Percentiles rank a stretch among this genome's conserved stretches.
These are phyloP conservation scores for Acorus calamus DNA, from an alignment of 106 monocot species.

Conservation along the genomic window DNA sequence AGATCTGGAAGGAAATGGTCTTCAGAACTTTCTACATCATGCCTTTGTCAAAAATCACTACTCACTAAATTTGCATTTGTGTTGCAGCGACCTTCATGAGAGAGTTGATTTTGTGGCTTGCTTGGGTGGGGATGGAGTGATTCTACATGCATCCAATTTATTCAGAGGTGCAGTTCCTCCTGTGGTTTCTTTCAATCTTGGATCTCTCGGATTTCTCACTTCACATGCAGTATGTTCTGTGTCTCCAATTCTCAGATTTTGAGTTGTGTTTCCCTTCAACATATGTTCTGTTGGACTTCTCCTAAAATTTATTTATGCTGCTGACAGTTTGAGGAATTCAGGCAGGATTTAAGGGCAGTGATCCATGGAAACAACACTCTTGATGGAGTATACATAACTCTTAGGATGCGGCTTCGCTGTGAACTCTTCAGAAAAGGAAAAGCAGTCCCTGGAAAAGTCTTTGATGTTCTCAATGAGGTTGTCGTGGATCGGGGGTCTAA, in stretches of 20 bases:
- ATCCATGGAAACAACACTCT: constrained; percentile 91
- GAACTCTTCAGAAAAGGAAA: constrained; percentile 92
- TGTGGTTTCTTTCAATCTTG: constrained; percentile 96
- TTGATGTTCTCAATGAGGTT: constrained; percentile 93
- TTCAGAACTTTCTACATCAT: not conserved
- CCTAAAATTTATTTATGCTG: constrained; percentile 1
- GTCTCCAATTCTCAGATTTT: constrained; percentile 4
- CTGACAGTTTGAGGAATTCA: constrained; percentile 69
- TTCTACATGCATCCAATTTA: constrained; percentile 93
- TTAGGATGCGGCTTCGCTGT: constrained; percentile 87
- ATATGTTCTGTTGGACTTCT: constrained; percentile 1
- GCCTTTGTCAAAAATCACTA: not conserved
- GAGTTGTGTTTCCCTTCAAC: not conserved
- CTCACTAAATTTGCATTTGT: constrained; percentile 1
- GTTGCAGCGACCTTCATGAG: constrained; percentile 94
- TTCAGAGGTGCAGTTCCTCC: constrained; percentile 97
- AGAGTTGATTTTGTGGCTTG: constrained; percentile 96
- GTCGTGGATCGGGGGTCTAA: constrained; percentile 99
- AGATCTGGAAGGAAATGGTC: not conserved
- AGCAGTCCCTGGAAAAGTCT: constrained; percentile 85
- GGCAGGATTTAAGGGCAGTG: constrained; percentile 64
- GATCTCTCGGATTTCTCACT: constrained; percentile 97
- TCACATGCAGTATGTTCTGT: constrained; percentile 67
- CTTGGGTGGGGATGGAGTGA: constrained; percentile 98
- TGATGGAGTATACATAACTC: constrained; percentile 94